Evolutionary conservation across 768 basidiomycete species (phyloP).

Genomic region (Serendipita vermifera): DNA sequence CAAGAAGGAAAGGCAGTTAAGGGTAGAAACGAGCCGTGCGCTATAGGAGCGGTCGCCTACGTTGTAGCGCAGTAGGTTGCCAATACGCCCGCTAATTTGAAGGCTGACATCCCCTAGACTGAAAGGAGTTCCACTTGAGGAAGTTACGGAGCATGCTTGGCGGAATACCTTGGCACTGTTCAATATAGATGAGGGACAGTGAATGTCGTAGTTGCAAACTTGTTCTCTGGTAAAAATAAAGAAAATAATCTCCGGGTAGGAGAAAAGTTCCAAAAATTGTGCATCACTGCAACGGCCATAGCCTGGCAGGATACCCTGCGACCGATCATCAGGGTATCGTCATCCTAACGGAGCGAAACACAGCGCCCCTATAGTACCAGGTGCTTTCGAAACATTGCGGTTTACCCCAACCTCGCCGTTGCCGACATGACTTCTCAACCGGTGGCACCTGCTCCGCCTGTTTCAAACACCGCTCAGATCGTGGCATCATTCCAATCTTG

Average conservation of each 20-base stretch:
- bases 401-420: constrained; percentile 2
- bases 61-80: constrained; percentile 38
- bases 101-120: constrained; percentile 14
- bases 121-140: constrained; percentile 36
- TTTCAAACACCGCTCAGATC: no score
- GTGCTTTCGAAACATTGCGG: background rate
- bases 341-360: background rate
- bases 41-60: constrained; percentile 60
- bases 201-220: background rate
- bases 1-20: constrained; percentile 49
- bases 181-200: constrained; percentile 28
- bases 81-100: no score
- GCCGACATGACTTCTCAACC: no score
- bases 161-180: constrained; percentile 53
- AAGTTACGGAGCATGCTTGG: constrained; percentile 45
- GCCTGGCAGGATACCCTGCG: background rate
- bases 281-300: background rate
- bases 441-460: no score
- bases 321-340: no score
- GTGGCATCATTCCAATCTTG: no score
- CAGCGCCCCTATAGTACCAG: background rate
- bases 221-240: background rate
- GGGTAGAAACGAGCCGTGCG: constrained; percentile 60
- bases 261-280: constrained; percentile 4
- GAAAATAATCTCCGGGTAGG: background rate